Evolutionary conservation across 139 green algal species (phyloP), one percentile per base, ranked within the genome.

Genomic region (Zygnema cylindricum): DNA sequence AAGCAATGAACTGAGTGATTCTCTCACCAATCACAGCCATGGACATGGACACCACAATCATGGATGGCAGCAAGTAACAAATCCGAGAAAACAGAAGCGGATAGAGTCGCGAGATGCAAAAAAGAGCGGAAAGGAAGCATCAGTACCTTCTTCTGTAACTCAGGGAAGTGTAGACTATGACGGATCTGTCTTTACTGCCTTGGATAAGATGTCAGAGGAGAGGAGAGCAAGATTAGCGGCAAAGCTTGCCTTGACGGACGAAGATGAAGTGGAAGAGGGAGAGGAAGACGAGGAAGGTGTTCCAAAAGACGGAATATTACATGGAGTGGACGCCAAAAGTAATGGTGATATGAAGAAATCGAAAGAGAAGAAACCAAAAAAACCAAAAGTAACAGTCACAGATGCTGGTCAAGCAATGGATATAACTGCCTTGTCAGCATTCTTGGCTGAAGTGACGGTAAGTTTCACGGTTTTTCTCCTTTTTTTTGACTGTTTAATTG

Each of bases 351-450:
- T 35, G 57, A 30, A 25, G 57, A 73, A 73, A 30, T 30, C 57
- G 30, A 73, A 73, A 30, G 57, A 35, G 30, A 73, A 82, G 84
- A 89, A 89, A 40, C 33, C 30, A n/a, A 89, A 89, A 55, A 89
- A 89, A 76, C 84, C 84, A 25, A 88, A 88, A 2, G 84, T 89
- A n/a, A 89, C 84, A 1, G 84, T 89, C 43, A 21, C 81, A 32
- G 84, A 89, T 35, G 76, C 84, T 25, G 84, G 75, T 40, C 49
- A 73, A 21, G 35, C n/a, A 35, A 89, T 89, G 22, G 42, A 89
- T 82, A 38, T 75, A 33, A 76, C 77, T 30, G 84, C 84, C 38
- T 39, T 89, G 23, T 75, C 75, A 35, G 75, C 73, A 2, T 89
- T 89, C 21, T 76, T 89, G 32, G 25, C 39, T 41, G 30, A 88